These are phyloP conservation scores for Microcyclospora tardicrescens DNA, from an alignment of 2,329 filamentous ascomycete genomes.

Conservation along the genomic window DNA sequence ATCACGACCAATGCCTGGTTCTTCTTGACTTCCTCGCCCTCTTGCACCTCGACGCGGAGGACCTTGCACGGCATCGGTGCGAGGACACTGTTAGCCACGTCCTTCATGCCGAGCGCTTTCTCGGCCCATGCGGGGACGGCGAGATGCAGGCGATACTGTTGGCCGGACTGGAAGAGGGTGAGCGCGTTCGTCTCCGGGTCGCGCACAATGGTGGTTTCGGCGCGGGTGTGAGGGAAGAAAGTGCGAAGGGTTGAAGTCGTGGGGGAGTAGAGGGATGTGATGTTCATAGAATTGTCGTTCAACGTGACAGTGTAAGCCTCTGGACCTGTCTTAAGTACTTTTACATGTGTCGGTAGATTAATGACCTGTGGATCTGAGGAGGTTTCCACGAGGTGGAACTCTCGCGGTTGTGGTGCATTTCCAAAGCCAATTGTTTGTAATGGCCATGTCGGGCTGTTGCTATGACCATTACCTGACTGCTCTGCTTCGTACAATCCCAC, in stretches of 20 bases:
- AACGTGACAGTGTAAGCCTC: conserved; percentile 40
- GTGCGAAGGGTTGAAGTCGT: conserved; percentile 46
- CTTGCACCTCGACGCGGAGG: conserved; percentile 71
- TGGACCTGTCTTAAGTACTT: conserved; percentile 39
- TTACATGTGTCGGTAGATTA: conserved; percentile 25
- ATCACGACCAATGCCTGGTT: conserved; percentile 72
- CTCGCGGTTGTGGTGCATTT: conserved; percentile 44
- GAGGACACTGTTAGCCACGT: conserved; percentile 66
- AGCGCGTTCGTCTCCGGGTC: conserved; percentile 43
- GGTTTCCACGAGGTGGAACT: conserved; percentile 42
- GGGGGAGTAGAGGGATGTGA: conserved; percentile 36
- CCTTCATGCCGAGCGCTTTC: conserved; percentile 73
- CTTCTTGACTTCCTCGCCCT: conserved; percentile 71
- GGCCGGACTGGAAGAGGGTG: conserved; percentile 62
- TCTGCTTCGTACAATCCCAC: conserved; percentile 46
- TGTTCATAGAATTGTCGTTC: conserved; percentile 14
- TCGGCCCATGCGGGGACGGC: conserved; percentile 65
- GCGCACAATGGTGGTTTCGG: conserved; percentile 64
- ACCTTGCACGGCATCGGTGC: conserved; percentile 98
- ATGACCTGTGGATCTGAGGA: conserved; percentile 32
- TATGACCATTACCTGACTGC: conserved; percentile 26
- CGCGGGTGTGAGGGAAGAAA: conserved; percentile 69
- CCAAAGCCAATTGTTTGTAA: conserved; percentile 43
- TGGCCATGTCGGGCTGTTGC: conserved; percentile 13
- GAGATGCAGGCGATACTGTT: conserved; percentile 43